Percentiles rank a stretch among this genome's conserved stretches.
Conservation (phyloP, 495 filamentous ascomycete species). For the Sabuloglossum arenarium region DNA sequence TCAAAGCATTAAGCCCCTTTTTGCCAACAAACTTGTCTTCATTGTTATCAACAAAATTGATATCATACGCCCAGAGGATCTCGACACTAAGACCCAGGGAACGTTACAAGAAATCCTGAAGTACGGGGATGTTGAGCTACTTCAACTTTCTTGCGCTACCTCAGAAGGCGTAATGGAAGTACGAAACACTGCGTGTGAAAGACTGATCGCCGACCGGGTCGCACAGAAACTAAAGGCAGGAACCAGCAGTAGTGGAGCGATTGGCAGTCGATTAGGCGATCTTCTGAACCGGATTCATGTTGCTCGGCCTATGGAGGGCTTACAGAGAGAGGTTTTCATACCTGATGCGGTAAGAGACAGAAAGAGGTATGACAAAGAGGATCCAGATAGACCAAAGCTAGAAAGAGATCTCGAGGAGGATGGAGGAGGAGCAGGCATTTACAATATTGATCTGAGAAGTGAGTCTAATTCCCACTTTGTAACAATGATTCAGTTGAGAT, state of each 20-base stretch:
- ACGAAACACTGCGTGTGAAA: conserved; percentile 86
- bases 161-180: conserved; percentile 85
- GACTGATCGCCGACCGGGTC: conserved; percentile 76
- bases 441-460: conserved; percentile 68
- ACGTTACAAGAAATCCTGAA: conserved; percentile 63
- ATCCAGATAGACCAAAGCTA: conserved; percentile 56
- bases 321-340: conserved; percentile 61
- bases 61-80: conserved; percentile 65
- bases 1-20: conserved; percentile 86
- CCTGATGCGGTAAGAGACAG: conserved; percentile 61
- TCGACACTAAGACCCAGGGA: conserved; percentile 60
- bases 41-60: conserved; percentile 98
- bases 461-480: background rate
- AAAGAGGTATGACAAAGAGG: conserved; percentile 69
- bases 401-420: conserved; percentile 82
- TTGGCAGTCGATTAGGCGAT: conserved; percentile 63
- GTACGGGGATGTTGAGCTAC: conserved; percentile 69
- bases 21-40: conserved; percentile 92
- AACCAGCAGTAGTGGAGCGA: conserved; percentile 45
- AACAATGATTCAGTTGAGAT: background rate
- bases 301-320: conserved; percentile 69
- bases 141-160: conserved; percentile 85
- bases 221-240: conserved; percentile 89
- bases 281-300: conserved; percentile 90
- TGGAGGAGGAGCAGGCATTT: conserved; percentile 86